Percentiles rank a stretch among this genome's conserved stretches.
Conservation (phyloP, 257 asterid species). For the Nicotiana sylvestris region DNA sequence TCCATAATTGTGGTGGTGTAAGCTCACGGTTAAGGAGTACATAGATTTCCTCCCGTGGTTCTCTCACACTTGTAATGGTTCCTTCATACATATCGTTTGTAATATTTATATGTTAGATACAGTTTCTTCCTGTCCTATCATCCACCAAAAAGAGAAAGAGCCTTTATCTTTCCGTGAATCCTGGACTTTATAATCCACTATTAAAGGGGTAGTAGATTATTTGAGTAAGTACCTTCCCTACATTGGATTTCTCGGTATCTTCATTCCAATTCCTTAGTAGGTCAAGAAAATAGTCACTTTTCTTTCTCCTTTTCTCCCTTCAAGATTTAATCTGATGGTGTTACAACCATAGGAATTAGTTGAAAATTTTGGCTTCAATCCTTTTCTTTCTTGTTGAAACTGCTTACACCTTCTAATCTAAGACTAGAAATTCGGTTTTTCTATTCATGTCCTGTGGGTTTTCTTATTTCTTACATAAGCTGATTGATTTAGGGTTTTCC, state of each 20-base stretch:
- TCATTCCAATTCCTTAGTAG: background rate
- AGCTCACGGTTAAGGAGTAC: background rate
- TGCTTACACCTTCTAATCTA: background rate
- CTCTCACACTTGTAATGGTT: background rate
- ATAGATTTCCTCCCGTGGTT: background rate
- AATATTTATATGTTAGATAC: background rate
- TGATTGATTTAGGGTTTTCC: constrained; percentile 2
- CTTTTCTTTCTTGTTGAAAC: background rate
- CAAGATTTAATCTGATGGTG: background rate
- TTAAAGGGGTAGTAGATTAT: background rate
- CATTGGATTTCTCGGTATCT: background rate
- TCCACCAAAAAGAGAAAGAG: background rate
- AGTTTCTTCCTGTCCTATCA: background rate
- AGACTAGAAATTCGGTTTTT: background rate
- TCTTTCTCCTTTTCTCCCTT: background rate
- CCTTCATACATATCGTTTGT: background rate
- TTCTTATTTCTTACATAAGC: background rate
- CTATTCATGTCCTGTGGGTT: background rate
- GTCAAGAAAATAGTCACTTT: background rate
- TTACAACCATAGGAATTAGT: background rate
- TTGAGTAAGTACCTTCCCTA: background rate
- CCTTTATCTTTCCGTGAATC: background rate
- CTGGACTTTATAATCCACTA: background rate
- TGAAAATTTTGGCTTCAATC: background rate
- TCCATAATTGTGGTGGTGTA: background rate